Base-by-base conservation (phyloP, 2,329 filamentous ascomycete species). In the Xylaria sp. region DNA sequence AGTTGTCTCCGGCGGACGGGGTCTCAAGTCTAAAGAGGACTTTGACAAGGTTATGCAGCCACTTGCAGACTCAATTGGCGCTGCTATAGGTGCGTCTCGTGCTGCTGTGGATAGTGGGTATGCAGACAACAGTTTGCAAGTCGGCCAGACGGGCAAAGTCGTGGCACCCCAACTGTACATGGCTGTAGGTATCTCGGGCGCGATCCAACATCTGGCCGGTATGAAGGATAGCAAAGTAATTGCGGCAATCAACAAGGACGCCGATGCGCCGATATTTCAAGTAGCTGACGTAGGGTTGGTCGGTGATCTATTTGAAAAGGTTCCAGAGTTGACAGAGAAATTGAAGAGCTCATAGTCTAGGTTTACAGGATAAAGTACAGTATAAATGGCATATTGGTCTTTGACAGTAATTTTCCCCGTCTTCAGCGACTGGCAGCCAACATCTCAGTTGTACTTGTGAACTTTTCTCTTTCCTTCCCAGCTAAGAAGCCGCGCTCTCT, bases 181-280 rank as follows among this genome's bases (percentile, higher is more conserved):
- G 74, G 97, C 94, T 62, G 94, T 95, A 13, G 96, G 96, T 77
- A 98, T 99, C 75, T 97, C 93, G 9, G 96, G 96, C 62, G 96
- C 96, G 25, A 99, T 99, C 75, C 96, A 99, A 83, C 96, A 99
- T 85, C 82, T 99, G 82, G 96, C 96, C 36, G 96, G 96, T 78
- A 99, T 99, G 96, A 99, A 99, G 87, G 96, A 99, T 79, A 97
- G 94, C 85, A 99, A 99, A 85, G 96, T 99, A 67, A 99, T 99
- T 83, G 96, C 95, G 25, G 93, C 93, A 15, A 98, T 99, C 78
- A 99, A 99, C 86, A 99, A 99, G 85, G 96, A 99, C 78, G 85
- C 90, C 4, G 96, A 99, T 81, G 96, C 96, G 65, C 96, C 96
- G 34, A 99, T 99, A 75, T 99, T 99, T 86, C 96, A 99, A 82